Evolutionary conservation across 2,329 filamentous ascomycete genomes (phyloP).

Genomic region (Torrubiella hemipterigena): DNA sequence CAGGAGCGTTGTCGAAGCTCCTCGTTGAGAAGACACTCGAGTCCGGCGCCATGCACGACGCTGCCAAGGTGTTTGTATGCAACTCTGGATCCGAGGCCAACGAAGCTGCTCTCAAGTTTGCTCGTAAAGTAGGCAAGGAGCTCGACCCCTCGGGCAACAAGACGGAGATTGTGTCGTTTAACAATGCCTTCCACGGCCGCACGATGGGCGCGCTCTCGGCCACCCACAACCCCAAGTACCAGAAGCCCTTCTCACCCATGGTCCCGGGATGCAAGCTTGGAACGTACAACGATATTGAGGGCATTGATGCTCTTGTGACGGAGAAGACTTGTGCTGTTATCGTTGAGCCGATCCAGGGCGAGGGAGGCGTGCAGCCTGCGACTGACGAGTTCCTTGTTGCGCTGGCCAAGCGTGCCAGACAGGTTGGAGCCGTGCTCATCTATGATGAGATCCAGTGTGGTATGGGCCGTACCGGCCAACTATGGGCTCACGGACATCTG

Average conservation of each 20-base stretch:
- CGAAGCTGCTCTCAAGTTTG: conserved; percentile 95
- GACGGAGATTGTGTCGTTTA: conserved; percentile 79
- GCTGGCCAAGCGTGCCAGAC: conserved; percentile 71
- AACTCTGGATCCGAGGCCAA: conserved; percentile 97
- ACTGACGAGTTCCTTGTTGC: conserved; percentile 72
- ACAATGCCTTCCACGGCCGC: conserved; percentile 87
- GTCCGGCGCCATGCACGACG: conserved; percentile 72
- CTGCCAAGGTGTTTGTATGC: conserved; percentile 75
- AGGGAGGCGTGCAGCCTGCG: conserved; percentile 82
- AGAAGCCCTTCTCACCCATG: conserved; percentile 91
- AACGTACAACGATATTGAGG: conserved; percentile 68
- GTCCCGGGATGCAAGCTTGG: conserved; percentile 85
- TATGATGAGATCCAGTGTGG: conserved; percentile 98
- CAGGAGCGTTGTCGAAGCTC: conserved; percentile 73
- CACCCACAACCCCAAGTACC: conserved; percentile 96
- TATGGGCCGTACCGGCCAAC: conserved; percentile 68
- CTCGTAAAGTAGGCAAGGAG: conserved; percentile 76
- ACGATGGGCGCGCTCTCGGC: conserved; percentile 95
- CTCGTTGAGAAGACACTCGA: conserved; percentile 71
- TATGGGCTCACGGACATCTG: conserved; percentile 79
- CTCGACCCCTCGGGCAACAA: conserved; percentile 61
- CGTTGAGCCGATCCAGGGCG: conserved; percentile 93
- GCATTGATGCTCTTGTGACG: conserved; percentile 62
- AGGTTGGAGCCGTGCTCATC: conserved; percentile 79
- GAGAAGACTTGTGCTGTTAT: conserved; percentile 87